Percentiles rank a stretch among this genome's conserved stretches.
phyloP scores from a whole-genome alignment of 768 basidiomycete genomes.

The Russula sp. region DNA sequence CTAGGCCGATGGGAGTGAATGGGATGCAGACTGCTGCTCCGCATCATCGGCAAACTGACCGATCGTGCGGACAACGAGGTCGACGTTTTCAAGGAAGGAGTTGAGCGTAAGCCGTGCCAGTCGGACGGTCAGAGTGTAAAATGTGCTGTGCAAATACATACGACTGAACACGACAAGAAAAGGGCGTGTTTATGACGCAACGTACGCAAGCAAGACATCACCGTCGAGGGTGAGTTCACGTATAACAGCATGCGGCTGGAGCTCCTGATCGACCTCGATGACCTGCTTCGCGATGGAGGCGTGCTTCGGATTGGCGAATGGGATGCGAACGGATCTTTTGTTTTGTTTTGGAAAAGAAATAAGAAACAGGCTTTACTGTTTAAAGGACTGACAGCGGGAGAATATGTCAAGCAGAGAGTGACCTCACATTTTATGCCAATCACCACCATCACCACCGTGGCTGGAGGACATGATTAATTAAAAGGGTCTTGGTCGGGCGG shows the following conservation, averaged over 20 bases:
- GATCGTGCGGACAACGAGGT: slow-evolving; percentile 79
- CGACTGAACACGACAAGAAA: slow-evolving; percentile 21
- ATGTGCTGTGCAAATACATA: slow-evolving; percentile 47
- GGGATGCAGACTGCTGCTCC: slow-evolving; percentile 31
- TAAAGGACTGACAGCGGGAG: background rate
- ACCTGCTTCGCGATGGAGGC: slow-evolving; percentile 78
- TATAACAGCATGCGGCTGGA: slow-evolving; percentile 78
- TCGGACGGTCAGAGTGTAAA: slow-evolving; percentile 76
- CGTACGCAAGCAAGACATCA: slow-evolving; percentile 73
- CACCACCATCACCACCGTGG: slow-evolving; percentile 17
- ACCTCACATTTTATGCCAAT: slow-evolving; percentile 59
- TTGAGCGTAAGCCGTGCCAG: slow-evolving; percentile 83
- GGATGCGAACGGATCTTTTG: slow-evolving; percentile 56
- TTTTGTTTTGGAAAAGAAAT: no score
- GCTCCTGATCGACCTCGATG: slow-evolving; percentile 83
- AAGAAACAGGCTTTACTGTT: background rate
- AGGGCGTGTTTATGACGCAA: slow-evolving; percentile 29
- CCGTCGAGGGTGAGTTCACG: slow-evolving; percentile 65
- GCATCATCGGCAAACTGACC: slow-evolving; percentile 75
- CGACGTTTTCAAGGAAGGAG: slow-evolving; percentile 85
- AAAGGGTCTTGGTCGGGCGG: background rate
- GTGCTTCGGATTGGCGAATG: slow-evolving; percentile 70
- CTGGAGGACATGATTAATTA: slow-evolving; percentile 32
- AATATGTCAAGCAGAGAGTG: background rate
- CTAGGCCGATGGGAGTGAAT: slow-evolving; percentile 22